These are phyloP conservation scores for Naegleria fowleri DNA, from an alignment of 208 protist species.

Conservation along the genomic window DNA sequence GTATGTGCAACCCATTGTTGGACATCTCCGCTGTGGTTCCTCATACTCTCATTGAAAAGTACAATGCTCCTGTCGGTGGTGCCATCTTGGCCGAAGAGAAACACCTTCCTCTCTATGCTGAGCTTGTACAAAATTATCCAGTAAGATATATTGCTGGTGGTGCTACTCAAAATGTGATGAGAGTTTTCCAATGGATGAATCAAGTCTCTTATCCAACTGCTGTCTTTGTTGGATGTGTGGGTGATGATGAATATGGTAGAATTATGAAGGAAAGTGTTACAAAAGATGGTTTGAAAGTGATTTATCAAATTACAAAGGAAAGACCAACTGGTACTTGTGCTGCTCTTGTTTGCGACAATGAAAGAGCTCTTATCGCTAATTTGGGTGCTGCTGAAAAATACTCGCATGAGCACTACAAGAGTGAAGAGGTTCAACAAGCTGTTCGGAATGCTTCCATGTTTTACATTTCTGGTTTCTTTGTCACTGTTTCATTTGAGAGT, in stretches of 20 bases:
- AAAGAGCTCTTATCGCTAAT: constrained; percentile 90
- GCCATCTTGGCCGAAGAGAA: constrained; percentile 83
- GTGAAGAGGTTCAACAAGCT: constrained; percentile 50
- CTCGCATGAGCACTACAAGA: constrained; percentile 75
- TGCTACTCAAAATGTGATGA: constrained; percentile 91
- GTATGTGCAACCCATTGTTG: constrained; percentile 94
- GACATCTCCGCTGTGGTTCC: constrained; percentile 91
- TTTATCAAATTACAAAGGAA: constrained; percentile 64
- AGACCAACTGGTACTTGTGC: constrained; percentile 91
- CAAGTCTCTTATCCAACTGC: constrained; percentile 43
- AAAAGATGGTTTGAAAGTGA: constrained; percentile 76
- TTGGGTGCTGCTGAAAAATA: constrained; percentile 92
- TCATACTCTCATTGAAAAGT: constrained; percentile 81
- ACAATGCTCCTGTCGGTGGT: constrained; percentile 56
- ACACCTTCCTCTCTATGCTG: constrained; percentile 83
- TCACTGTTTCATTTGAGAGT: constrained; percentile 82
- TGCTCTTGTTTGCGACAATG: constrained; percentile 84
- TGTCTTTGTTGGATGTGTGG: constrained; percentile 78
- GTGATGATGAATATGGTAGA: constrained; percentile 84
- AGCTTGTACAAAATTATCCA: constrained; percentile 59
- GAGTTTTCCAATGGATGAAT: constrained; percentile 84
- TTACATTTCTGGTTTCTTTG: constrained; percentile 90
- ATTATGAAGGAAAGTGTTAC: constrained; percentile 68
- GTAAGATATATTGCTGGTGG: constrained; percentile 93
- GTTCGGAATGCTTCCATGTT: constrained; percentile 62